phyloP scores from a whole-genome alignment of 2,329 filamentous ascomycete genomes.

The Penicillium olsonii region DNA sequence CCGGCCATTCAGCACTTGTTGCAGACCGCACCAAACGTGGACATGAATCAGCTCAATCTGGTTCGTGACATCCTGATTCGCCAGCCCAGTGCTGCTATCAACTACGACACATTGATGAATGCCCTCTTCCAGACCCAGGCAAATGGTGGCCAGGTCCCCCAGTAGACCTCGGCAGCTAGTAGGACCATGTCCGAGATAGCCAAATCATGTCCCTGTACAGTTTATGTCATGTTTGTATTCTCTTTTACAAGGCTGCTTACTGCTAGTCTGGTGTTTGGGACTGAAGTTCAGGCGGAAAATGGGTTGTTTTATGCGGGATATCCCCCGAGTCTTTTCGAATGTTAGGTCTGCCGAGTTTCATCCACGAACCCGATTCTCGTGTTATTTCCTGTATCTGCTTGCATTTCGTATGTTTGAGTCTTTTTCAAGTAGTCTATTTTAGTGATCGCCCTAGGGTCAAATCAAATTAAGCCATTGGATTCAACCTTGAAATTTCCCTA shows the following conservation, averaged over 20 bases:
- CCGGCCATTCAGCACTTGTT: constrained; percentile 70
- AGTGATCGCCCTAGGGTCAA: too few relatives aligned
- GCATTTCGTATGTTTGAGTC: background rate
- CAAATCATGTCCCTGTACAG: constrained; percentile 19
- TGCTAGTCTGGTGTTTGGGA: constrained; percentile 16
- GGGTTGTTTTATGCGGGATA: constrained; percentile 19
- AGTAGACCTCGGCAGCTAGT: constrained; percentile 23
- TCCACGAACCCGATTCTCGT: background rate
- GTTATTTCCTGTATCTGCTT: background rate
- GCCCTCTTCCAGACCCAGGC: constrained; percentile 42
- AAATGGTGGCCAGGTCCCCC: constrained; percentile 30
- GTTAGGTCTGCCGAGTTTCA: constrained; percentile 3
- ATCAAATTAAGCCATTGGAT: too few relatives aligned
- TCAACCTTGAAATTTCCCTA: too few relatives aligned
- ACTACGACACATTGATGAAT: constrained; percentile 50
- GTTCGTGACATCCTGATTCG: constrained; percentile 68
- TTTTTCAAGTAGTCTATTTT: background rate
- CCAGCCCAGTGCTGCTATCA: constrained; percentile 65
- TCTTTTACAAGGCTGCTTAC: constrained; percentile 12
- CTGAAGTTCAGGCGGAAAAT: constrained; percentile 9
- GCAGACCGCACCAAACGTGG: constrained; percentile 67
- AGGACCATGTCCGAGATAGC: constrained; percentile 11
- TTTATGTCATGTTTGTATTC: constrained; percentile 11
- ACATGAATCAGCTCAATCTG: constrained; percentile 71
- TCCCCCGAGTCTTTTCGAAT: constrained; percentile 11